Evolutionary conservation across 2,329 filamentous ascomycete species (phyloP), one percentile per base, ranked within the genome.

Genomic region (Xylaria hypoxylon): DNA sequence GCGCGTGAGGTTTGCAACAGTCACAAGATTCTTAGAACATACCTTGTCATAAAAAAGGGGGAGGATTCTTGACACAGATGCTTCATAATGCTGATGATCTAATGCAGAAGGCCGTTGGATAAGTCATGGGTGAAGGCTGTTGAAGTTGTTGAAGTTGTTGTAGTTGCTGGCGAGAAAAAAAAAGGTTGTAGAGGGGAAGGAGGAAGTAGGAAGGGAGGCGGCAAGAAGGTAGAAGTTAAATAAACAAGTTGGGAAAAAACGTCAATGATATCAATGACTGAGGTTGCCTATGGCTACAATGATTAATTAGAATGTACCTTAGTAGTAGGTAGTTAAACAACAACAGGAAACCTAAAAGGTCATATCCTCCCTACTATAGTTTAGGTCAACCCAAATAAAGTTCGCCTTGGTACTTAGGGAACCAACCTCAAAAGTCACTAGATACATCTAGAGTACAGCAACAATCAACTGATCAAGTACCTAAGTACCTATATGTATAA

Each of bases 1-100:
- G 4, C 15, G 22, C 6, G 22, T 1, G 45, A 48, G 22, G 7
- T 48, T 15, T 26, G 22, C 45, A 26, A 15, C 5, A 24, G 35
- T 15, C 13, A 31, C 24, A 22, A 40, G 51, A 35, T 6, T 55
- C 19, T 15, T 22, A 26, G 19, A 55, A 55, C 51, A 55, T 55
- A 55, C 51, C 51, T 55, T 40, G 33, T 8, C 5, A 10, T 31
- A n/a, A 5, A 38, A 15, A 38, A 15, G 35, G 15, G 15, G 3
- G 13, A 17, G 5, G 15, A 6, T 28, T 26, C 22, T 6, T 19
- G 8, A 26, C 8, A 22, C 10, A 5, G 6, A 40, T n/a, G 19
- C 33, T 24, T 19, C 35, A 28, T n/a, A 10, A 45, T 57, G 53
- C 53, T 57, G 53, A 57, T 48, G 33, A 17, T 57, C 53, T 44